Base-by-base conservation (phyloP, 2,329 filamentous ascomycete genomes). In the Pseudocercospora cruenta region DNA sequence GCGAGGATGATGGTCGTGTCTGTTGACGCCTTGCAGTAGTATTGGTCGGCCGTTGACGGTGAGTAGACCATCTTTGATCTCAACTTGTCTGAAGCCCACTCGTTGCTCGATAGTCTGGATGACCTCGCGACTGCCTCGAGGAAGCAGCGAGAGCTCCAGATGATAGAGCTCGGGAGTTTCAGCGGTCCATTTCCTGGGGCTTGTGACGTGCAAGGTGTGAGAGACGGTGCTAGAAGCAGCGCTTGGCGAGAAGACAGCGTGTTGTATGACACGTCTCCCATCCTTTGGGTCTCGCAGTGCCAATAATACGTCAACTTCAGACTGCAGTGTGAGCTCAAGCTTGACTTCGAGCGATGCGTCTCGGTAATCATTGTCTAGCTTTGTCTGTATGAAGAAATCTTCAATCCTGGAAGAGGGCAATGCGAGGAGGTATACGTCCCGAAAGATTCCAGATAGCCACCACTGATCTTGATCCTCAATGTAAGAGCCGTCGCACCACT, bases 401-500 rank as follows among this genome's bases (percentile, higher is more conserved):
- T 88, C 82, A 60, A 90, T 85, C 47, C 83, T 79, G 24, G 76
- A 76, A 22, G 78, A 76, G 0, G 86, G 85, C 63, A 90, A 86
- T 0, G 84, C 82, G 16, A 91, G 75, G 9, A 91, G 78, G 58
- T 86, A 82, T 0, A 91, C 89, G 73, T 91, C 88, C 19, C 89
- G 83, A 73, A 90, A 91, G 51, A 91, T 91, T 3, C 85, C 74
- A 90, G 87, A 71, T 90, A 91, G 0, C 85, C 85, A 4, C 86
- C 89, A 70, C 90, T 70, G 67, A 62, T 70, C 75, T 71, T 83
- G 87, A 62, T 90, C 88, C 74, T 91, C 89, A 31, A 91, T 87
- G 71, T 91, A 91, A 0, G 86, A 86, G 2, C 86, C 89, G 69
- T 90, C 88, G 36, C 83, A 90, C 82, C 86, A 90, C 72, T 90